These are phyloP conservation scores for Tympanopsis confertula DNA, from an alignment of 2,329 filamentous ascomycete genomes.

Conservation along the genomic window DNA sequence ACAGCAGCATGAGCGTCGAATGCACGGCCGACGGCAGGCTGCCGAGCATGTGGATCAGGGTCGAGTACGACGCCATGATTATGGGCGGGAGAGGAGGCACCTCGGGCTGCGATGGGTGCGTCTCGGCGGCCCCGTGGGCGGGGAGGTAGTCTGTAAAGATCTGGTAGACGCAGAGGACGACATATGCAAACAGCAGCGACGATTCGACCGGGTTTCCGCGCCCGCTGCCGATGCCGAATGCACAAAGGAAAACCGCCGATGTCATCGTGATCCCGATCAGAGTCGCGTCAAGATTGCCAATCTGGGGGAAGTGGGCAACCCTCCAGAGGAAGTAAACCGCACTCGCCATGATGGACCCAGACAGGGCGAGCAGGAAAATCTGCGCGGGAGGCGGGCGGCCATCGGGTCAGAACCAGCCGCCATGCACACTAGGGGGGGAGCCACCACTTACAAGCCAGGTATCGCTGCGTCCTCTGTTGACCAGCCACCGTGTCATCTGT, in stretches of 20 bases:
- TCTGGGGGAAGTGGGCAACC: constrained; percentile 83
- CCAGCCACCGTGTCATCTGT: constrained; percentile 87
- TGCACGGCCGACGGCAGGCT: constrained; percentile 74
- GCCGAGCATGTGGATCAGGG: constrained; percentile 71
- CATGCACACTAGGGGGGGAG: background rate
- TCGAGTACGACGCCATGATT: constrained; percentile 96
- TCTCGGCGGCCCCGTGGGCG: constrained; percentile 44
- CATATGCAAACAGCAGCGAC: constrained; percentile 88
- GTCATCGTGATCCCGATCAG: constrained; percentile 88
- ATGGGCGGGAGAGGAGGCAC: constrained; percentile 94
- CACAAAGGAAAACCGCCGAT: constrained; percentile 81
- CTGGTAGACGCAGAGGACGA: constrained; percentile 97
- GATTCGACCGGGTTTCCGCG: constrained; percentile 92
- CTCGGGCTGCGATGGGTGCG: constrained; percentile 56
- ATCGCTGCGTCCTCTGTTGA: constrained; percentile 85
- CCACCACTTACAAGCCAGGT: constrained; percentile 73
- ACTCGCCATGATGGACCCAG: constrained; percentile 83
- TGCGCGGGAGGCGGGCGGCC: constrained; percentile 19
- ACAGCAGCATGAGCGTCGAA: constrained; percentile 73
- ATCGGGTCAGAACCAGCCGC: background rate
- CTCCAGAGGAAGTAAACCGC: constrained; percentile 94
- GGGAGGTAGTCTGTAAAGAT: constrained; percentile 98
- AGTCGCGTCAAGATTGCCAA: constrained; percentile 82
- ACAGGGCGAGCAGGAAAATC: constrained; percentile 80
- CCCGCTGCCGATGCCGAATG: constrained; percentile 86